Evolutionary conservation across 2,329 filamentous ascomycete genomes (phyloP).

Genomic region (Sclerotinia subarctica): DNA sequence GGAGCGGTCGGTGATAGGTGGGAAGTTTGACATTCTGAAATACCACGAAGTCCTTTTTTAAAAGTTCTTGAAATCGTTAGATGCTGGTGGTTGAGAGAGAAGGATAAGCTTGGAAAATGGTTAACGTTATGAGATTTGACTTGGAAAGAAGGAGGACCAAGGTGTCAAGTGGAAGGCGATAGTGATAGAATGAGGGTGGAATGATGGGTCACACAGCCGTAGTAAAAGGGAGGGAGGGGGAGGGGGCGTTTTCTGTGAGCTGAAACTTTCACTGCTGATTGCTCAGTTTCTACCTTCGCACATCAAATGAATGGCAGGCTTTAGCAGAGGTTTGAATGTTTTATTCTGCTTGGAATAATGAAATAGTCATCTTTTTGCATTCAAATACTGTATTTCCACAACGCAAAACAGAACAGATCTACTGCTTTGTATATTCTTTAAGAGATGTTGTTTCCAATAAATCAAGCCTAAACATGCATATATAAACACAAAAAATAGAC

Average conservation of each 20-base stretch:
- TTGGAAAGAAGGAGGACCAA: background rate
- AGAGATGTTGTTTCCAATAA: background rate
- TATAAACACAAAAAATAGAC: background rate
- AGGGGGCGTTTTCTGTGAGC: too few relatives aligned
- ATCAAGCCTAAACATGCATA: background rate
- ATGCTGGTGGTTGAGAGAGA: background rate
- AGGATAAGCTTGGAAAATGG: background rate
- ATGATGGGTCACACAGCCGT: background rate
- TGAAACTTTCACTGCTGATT: background rate
- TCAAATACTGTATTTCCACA: background rate
- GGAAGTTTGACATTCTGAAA: background rate
- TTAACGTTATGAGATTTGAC: background rate
- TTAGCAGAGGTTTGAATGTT: background rate
- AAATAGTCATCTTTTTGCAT: background rate
- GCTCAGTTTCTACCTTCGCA: background rate
- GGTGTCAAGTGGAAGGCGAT: background rate
- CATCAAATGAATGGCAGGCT: background rate
- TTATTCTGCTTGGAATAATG: background rate
- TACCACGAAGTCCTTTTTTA: background rate
- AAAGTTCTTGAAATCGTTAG: background rate
- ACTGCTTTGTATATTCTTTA: background rate
- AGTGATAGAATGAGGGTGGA: background rate
- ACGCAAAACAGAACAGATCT: background rate
- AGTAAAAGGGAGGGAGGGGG: too few relatives aligned
- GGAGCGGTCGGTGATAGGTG: conserved; percentile 27